Evolutionary conservation across 139 green algal genomes (phyloP), one percentile per base, ranked within the genome.

Genomic region (Yamagishiella unicocca): DNA sequence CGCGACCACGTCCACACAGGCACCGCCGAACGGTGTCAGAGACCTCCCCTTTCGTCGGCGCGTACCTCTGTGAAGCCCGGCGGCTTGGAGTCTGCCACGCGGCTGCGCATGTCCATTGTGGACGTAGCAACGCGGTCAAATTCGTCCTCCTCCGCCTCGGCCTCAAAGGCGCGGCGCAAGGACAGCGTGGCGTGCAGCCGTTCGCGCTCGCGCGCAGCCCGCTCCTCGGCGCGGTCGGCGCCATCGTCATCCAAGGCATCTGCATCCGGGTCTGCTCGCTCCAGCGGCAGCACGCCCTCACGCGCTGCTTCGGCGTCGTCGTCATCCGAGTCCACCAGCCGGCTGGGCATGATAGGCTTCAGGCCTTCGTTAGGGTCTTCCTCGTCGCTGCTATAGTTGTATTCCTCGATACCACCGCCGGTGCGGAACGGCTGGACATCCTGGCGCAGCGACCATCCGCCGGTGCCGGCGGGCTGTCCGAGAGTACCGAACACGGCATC

Each of bases 91-190:
- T 86, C 64, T 8, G 31, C 33, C 5, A 40, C 21, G 12, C 62
- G 21, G 9, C 19, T n/a, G 1, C 80, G 82, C 9, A 61, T 55
- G 67, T 55, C 68, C 67, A 81, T 81, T 25, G 50, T 73, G 50
- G 70, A 68, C 27, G 88, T 79, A 9, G 88, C 88, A 27, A 89
- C 35, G n/a, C 58, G 43, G 67, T 92, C 88, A 67, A 54, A 92
- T 50, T 89, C 83, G 46, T 92, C 88, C 38, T 89, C 77, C 17
- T 92, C 88, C 2, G 79, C 67, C 50, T 92, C 88, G 1, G 50
- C 50, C 29, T 89, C 88, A 82, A 92, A 92, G 3, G 88, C 88
- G 0, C 62, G 77, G 10, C 84, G 31, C 9, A 81, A 89, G 1
- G 42, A 42, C 37, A 73, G 45, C 8, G 81, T 55, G 8, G 68